Base-by-base conservation (phyloP, 148 eudicot species). In the Suaeda aralocaspica region DNA sequence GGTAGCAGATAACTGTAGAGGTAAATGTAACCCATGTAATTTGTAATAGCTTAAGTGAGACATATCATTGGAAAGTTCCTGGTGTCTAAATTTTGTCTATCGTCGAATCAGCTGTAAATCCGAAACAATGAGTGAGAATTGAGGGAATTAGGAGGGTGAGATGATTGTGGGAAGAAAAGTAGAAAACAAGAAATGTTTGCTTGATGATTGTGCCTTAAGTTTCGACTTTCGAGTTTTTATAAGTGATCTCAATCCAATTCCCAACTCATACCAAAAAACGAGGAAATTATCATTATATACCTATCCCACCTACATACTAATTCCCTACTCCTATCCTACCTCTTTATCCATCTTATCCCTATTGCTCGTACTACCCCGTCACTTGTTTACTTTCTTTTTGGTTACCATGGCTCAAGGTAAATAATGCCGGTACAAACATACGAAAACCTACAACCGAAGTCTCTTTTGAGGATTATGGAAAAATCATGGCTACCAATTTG, bases 361-460 rank as follows among this genome's bases (percentile, higher is more conserved):
- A n/a, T n/a, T n/a, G n/a, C n/a, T n/a, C n/a, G n/a, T n/a, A n/a
- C n/a, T n/a, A n/a, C n/a, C n/a, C n/a, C n/a, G n/a, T n/a, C n/a
- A 36, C 5, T 36, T 36, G 41, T 8, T 36, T 36, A 4, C 12
- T 68, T 15, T 21, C 48, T 16, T 42, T 41, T 21, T 33, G 52
- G n/a, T n/a, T 42, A 28, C 30, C 50, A 46, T 46, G 50, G 50
- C 31, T 51, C 49, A 72, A 92, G 98, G 74, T 92, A 74, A 92
- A 92, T 77, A 92, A 92, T 80, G 98, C 84, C 1, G 98, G 98
- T 66, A 90, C 92, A 48, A 92, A 86, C 81, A 75, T 85, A 34
- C 72, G 86, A 84, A 88, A 87, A 82, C 83, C 81, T 77, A 92
- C 95, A 36, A 68, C 73, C 22, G 89, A 88, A 36, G 86, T 78